These are phyloP conservation scores for Atkinsonella hypoxylon DNA, from an alignment of 2,329 filamentous ascomycete genomes.

Conservation along the genomic window DNA sequence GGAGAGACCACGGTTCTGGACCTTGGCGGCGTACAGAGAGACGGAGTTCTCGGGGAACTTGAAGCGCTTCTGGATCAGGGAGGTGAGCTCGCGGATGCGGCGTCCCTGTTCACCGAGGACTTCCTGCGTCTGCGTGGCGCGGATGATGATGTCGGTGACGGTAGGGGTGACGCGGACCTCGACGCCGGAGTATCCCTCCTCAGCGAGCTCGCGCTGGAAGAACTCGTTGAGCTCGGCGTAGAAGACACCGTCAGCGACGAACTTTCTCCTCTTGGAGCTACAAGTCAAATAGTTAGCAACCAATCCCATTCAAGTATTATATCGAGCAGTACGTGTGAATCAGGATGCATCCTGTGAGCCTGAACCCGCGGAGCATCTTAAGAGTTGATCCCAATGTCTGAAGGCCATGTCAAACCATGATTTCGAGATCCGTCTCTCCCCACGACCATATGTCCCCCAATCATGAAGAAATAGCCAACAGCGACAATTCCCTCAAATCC, in stretches of 20 bases:
- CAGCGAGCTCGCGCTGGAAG: constrained; percentile 99
- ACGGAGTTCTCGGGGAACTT: constrained; percentile 99
- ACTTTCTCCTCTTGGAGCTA: constrained; percentile 88
- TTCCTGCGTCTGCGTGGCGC: constrained; percentile 99
- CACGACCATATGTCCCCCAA: too few relatives aligned
- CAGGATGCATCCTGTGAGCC: too few relatives aligned
- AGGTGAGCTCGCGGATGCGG: constrained; percentile 99
- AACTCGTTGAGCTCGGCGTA: constrained; percentile 99
- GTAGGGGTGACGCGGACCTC: constrained; percentile 99
- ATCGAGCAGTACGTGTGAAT: too few relatives aligned
- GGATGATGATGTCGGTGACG: constrained; percentile 99
- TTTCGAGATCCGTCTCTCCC: too few relatives aligned
- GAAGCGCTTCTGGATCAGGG: constrained; percentile 99
- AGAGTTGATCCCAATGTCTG: background rate
- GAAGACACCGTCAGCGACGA: constrained; percentile 98
- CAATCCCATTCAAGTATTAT: background rate
- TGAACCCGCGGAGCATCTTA: background rate
- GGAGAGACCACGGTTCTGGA: constrained; percentile 99
- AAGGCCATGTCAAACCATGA: background rate
- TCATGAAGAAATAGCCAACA: background rate
- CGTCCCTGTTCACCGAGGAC: constrained; percentile 99
- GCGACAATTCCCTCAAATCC: background rate
- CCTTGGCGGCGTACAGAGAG: constrained; percentile 99
- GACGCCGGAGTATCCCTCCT: constrained; percentile 99
- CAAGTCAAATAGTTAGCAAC: constrained; percentile 5